Evolutionary conservation across 164 flowering plant species (phyloP), one percentile per base, ranked within the genome.

Genomic region (Umbilicus rupestris): DNA sequence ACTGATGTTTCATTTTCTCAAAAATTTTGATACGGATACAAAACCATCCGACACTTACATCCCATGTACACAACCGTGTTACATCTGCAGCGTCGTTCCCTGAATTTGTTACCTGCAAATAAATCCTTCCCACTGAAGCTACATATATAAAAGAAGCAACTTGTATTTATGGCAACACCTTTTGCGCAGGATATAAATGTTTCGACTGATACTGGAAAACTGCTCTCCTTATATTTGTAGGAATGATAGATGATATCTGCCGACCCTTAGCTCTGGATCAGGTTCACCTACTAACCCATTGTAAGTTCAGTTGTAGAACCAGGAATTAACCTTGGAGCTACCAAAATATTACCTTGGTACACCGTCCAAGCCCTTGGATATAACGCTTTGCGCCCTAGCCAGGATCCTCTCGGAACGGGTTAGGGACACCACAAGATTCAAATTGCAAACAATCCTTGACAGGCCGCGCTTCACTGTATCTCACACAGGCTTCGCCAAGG

Each of bases 221-320:
- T 89, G 81, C 97, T 94, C 76, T 94, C 92, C 77, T 79, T 85
- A 66, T 94, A 94, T 71, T 94, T 94, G 73, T 94, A 12, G 98
- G 97, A 70, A 94, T 94, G 72, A 94, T 55, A 42, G 98, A 97
- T 59, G 98, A 94, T 45, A 94, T 80, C 71, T 94, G 98, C 62
- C 93, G 95, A 91, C 85, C 76, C 58, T 85, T 45, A 94, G 87
- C 15, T 73, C 89, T 39, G 98, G 96, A 58, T 94, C 98, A 73
- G 97, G 96, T 84, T 87, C 97, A 72, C 95, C 98, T 94, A 74
- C 73, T 77, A 62, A 22, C 46, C 20, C 5, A 24, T 52, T 24
- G 22, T 24, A 52, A n/a, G n/a, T n/a, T n/a, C n/a, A n/a, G n/a
- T n/a, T n/a, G n/a, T n/a, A n/a, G n/a, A n/a, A n/a, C n/a, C n/a